These are phyloP conservation scores for Nothopassalora personata DNA, from an alignment of 2,329 filamentous ascomycete genomes.

Conservation along the genomic window DNA sequence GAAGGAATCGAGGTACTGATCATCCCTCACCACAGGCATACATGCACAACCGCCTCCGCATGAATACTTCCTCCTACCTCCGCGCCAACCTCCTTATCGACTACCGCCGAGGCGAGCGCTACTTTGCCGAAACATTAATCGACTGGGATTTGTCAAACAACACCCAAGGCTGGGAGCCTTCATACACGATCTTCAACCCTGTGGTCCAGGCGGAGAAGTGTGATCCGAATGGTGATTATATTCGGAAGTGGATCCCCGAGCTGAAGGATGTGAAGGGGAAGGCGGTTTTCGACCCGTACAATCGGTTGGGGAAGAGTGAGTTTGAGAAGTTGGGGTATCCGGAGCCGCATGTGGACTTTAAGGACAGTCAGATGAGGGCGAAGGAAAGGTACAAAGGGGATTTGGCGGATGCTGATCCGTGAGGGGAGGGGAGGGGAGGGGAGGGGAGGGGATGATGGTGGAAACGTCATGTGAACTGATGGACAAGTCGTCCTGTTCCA, in stretches of 20 bases:
- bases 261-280: constrained; percentile 50
- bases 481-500: no score
- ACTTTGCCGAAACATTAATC: constrained; percentile 47
- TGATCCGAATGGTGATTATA: constrained; percentile 72
- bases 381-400: constrained; percentile 42
- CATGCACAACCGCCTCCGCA: constrained; percentile 50
- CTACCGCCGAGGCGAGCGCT: constrained; percentile 47
- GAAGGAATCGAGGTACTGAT: not conserved
- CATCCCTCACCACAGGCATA: constrained; percentile 30
- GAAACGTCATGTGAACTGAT: no score
- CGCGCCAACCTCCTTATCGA: constrained; percentile 47
- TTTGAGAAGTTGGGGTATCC: constrained; percentile 47
- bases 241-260: constrained; percentile 77
- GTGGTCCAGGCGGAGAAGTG: constrained; percentile 81
- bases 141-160: constrained; percentile 48
- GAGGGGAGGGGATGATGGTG: not conserved
- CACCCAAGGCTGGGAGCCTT: constrained; percentile 50
- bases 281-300: constrained; percentile 46
- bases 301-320: constrained; percentile 40
- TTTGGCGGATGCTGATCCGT: constrained; percentile 38
- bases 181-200: constrained; percentile 53
- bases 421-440: not conserved
- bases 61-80: constrained; percentile 47
- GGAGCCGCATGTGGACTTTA: constrained; percentile 42
- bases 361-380: constrained; percentile 39